These are phyloP conservation scores for Capsella bursapastoris DNA, from an alignment of 345 rosid species.

Conservation along the genomic window DNA sequence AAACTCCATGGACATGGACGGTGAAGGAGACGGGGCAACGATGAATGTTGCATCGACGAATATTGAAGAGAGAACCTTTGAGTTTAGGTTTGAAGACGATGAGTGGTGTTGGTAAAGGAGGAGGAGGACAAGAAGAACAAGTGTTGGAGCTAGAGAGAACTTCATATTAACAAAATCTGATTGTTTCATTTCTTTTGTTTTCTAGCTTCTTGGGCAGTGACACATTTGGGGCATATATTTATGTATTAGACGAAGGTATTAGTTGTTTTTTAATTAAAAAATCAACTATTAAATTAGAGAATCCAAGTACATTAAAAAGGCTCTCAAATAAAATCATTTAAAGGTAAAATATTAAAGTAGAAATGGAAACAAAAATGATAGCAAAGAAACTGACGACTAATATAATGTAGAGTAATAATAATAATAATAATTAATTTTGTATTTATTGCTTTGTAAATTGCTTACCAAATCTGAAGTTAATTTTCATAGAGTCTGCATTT, in stretches of 20 bases:
- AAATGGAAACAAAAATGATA: not conserved
- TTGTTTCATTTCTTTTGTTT: not conserved
- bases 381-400: slow-evolving; percentile 25
- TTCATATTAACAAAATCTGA: slow-evolving; percentile 24
- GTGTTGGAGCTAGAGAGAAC: slow-evolving; percentile 19
- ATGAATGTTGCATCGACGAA: slow-evolving; percentile 31
- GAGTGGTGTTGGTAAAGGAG: slow-evolving; percentile 8
- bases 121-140: slow-evolving; percentile 20
- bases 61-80: slow-evolving; percentile 10
- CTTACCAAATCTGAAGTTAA: slow-evolving; percentile 5
- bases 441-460: slow-evolving; percentile 35
- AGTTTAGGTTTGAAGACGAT: slow-evolving; percentile 11
- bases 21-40: slow-evolving; percentile 25
- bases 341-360: not conserved
- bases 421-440: slow-evolving; percentile 17
- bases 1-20: slow-evolving; percentile 19
- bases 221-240: slow-evolving; percentile 12
- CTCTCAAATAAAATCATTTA: slow-evolving; percentile 7
- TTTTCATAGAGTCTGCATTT: slow-evolving; percentile 13
- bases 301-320: slow-evolving; percentile 18
- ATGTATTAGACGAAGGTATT: not conserved
- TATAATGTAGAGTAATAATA: not conserved
- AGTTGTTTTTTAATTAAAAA: not conserved
- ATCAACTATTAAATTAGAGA: not conserved
- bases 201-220: slow-evolving; percentile 7